Conservation (phyloP, 805 yeast genomes). For the Zygotorulaspora danielsina region DNA sequence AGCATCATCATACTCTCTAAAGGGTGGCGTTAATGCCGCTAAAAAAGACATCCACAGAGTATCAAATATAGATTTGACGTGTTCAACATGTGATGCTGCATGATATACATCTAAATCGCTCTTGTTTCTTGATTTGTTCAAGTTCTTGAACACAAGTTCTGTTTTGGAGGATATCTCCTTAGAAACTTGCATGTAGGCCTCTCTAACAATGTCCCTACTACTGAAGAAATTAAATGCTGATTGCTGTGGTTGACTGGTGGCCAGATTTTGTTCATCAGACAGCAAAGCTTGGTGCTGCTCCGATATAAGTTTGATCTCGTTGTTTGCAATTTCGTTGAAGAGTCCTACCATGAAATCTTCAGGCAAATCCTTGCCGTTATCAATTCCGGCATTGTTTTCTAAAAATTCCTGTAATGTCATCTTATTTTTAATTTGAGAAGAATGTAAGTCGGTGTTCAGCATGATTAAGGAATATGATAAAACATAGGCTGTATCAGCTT, state of each 20-base stretch:
- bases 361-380: slow-evolving; percentile 83
- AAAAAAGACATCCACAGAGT: slow-evolving; percentile 94
- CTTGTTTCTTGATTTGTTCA: slow-evolving; percentile 47
- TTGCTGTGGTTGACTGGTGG: slow-evolving; percentile 36
- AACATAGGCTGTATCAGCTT: slow-evolving; percentile 91
- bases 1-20: slow-evolving; percentile 78
- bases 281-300: slow-evolving; percentile 91
- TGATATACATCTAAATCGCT: slow-evolving; percentile 54
- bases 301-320: slow-evolving; percentile 87
- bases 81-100: slow-evolving; percentile 82
- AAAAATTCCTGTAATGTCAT: slow-evolving; percentile 89
- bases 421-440: slow-evolving; percentile 75
- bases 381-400: slow-evolving; percentile 84
- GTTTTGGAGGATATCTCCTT: slow-evolving; percentile 87
- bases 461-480: slow-evolving; percentile 87
- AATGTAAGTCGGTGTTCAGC: slow-evolving; percentile 93
- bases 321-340: slow-evolving; percentile 68
- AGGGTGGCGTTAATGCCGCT: slow-evolving; percentile 92
- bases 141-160: slow-evolving; percentile 68
- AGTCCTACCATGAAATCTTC: slow-evolving; percentile 63
- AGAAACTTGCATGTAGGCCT: slow-evolving; percentile 89
- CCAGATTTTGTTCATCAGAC: slow-evolving; percentile 50
- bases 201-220: slow-evolving; percentile 65
- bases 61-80: slow-evolving; percentile 89
- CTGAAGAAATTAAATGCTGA: slow-evolving; percentile 58